A percentile compares a stretch with the other conserved stretches of the same genome.
phyloP scores from a whole-genome alignment of 495 filamentous ascomycete genomes.

The Penicillium tannophilum region DNA sequence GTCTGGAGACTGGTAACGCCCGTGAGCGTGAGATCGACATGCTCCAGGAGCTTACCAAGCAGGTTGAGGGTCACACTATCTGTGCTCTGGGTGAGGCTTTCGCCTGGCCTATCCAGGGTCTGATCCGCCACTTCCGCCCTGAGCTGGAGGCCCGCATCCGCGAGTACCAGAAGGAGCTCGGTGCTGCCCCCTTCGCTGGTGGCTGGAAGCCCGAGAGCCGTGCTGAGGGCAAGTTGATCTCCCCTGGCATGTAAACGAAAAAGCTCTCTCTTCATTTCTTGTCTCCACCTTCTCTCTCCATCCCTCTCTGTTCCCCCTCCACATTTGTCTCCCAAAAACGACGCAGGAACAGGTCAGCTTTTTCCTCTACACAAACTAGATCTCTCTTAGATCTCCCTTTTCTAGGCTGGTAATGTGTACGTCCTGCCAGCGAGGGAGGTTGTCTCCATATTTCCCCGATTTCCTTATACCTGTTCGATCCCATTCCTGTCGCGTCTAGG shows the following conservation, averaged over 20 bases:
- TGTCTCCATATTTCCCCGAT: conserved; percentile 28
- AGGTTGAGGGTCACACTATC: conserved; percentile 98
- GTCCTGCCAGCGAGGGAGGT: conserved; percentile 17
- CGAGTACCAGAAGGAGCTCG: conserved; percentile 65
- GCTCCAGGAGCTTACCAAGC: conserved; percentile 98
- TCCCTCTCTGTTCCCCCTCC: conserved; percentile 14
- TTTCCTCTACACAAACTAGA: conserved; percentile 20
- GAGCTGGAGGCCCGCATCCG: conserved; percentile 89
- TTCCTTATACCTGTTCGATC: conserved; percentile 28
- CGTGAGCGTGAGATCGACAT: conserved; percentile 95
- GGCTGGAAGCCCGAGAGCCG: conserved; percentile 80
- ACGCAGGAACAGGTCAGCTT: conserved; percentile 27
- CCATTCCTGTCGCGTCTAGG: conserved; percentile 37
- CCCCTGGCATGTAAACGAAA: conserved; percentile 65
- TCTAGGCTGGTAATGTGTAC: conserved; percentile 21
- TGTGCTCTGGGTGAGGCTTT: conserved; percentile 98
- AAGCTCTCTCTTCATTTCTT: conserved; percentile 5
- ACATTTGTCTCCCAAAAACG: conserved; percentile 22
- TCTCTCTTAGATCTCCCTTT: conserved; percentile 22
- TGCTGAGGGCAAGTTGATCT: conserved; percentile 78
- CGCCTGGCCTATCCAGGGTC: conserved; percentile 95
- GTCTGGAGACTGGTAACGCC: conserved; percentile 88
- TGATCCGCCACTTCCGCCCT: conserved; percentile 96
- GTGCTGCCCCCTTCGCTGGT: conserved; percentile 74
- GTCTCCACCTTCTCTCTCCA: conserved; percentile 10